Conservation (phyloP, 208 protist species). For the Entamoeba dispar region DNA sequence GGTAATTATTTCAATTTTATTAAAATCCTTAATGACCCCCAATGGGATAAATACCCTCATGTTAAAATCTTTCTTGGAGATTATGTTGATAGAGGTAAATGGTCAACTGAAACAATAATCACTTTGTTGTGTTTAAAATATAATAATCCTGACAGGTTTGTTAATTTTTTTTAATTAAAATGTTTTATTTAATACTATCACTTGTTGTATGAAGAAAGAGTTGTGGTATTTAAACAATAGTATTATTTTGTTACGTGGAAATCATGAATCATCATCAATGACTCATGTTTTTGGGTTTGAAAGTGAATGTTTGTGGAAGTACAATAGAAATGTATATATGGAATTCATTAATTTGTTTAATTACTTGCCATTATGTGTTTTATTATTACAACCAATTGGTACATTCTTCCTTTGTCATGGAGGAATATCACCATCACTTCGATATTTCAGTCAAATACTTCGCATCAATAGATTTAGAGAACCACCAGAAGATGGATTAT, state of each 20-base stretch:
- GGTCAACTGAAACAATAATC: slow-evolving; percentile 17
- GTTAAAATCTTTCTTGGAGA: slow-evolving; percentile 29
- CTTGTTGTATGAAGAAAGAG: background rate
- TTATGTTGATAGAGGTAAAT: slow-evolving; percentile 26
- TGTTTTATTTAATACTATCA: background rate
- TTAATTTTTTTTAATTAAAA: background rate
- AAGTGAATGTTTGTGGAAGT: slow-evolving; percentile 65
- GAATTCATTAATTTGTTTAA: slow-evolving; percentile 28
- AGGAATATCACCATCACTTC: slow-evolving; percentile 67
- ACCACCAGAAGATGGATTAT: background rate
- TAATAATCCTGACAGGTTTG: background rate
- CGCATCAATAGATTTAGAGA: slow-evolving; percentile 20
- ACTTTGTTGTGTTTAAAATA: slow-evolving; percentile 15
- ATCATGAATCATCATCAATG: slow-evolving; percentile 22
- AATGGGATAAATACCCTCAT: background rate
- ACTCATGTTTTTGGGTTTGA: slow-evolving; percentile 54
- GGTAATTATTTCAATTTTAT: slow-evolving; percentile 17
- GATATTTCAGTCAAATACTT: slow-evolving; percentile 51
- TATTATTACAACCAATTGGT: background rate
- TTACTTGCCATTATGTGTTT: slow-evolving; percentile 5
- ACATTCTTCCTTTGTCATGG: slow-evolving; percentile 50
- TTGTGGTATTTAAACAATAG: background rate
- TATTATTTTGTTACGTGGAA: slow-evolving; percentile 22
- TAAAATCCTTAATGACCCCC: background rate
- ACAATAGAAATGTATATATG: slow-evolving; percentile 50